Conservation (phyloP, 192 early-diverging fungal species). For the Geranomyces variabilis region DNA sequence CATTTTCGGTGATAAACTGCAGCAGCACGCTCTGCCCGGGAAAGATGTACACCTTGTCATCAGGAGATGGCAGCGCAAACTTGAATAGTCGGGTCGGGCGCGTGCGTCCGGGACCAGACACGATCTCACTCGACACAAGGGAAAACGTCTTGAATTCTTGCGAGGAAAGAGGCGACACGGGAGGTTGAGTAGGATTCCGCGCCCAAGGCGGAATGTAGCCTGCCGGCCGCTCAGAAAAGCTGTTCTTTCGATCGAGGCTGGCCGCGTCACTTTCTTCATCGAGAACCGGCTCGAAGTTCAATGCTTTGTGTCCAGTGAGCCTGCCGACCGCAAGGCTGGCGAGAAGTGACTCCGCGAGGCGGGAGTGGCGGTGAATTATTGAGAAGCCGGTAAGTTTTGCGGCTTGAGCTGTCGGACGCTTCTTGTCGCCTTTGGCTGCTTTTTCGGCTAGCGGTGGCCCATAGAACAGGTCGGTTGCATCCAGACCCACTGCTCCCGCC, state of each 20-base stretch:
- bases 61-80: neutral
- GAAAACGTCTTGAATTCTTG: neutral
- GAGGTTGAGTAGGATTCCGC: neutral
- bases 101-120: neutral
- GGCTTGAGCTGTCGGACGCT: neutral
- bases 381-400: neutral
- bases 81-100: neutral
- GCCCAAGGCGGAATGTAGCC: neutral
- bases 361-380: constrained; percentile 34
- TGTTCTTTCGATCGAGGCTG: neutral
- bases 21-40: constrained; percentile 37
- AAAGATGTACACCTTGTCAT: constrained; percentile 23
- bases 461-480: constrained; percentile 34
- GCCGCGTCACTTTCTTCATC: neutral
- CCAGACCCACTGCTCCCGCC: constrained; percentile 26
- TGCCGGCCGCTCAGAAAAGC: neutral
- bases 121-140: neutral
- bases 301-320: neutral
- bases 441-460: neutral
- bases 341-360: constrained; percentile 37
- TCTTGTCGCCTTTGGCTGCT: constrained; percentile 2
- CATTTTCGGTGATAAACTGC: constrained; percentile 29
- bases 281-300: too few species aligned
- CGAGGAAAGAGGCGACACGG: neutral
- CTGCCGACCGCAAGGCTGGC: constrained; percentile 37